Evolutionary conservation across 495 filamentous ascomycete species (phyloP).

Genomic region (Aspergillus bridgeri): DNA sequence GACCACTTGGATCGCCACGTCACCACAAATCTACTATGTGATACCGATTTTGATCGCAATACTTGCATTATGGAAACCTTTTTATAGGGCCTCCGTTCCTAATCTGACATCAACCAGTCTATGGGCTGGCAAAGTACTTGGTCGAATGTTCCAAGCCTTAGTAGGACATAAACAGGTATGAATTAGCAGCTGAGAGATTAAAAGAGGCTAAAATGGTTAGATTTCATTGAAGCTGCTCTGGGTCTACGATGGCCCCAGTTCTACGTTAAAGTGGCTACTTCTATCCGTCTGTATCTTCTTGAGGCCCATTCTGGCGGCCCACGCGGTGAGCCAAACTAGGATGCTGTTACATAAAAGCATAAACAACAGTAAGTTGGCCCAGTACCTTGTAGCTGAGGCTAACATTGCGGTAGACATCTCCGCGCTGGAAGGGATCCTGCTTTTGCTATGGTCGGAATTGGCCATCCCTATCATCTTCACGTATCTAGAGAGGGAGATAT

Average conservation of each 20-base stretch:
- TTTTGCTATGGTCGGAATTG: background rate
- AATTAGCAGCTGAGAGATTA: background rate
- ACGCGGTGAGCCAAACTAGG: background rate
- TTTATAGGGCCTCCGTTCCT: background rate
- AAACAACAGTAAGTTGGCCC: background rate
- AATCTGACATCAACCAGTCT: background rate
- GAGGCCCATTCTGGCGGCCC: background rate
- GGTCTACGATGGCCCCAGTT: background rate
- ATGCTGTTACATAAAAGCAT: background rate
- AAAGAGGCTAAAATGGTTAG: background rate
- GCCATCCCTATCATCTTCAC: background rate
- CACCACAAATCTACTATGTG: background rate
- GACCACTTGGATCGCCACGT: background rate
- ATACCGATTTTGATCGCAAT: background rate
- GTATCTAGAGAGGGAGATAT: background rate
- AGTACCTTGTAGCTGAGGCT: background rate
- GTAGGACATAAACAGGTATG: background rate
- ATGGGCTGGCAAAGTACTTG: background rate
- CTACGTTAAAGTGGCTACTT: background rate
- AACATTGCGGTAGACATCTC: background rate
- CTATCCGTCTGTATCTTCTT: background rate
- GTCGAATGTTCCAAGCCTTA: background rate
- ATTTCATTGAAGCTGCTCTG: background rate
- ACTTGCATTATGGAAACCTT: background rate
- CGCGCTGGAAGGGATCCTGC: background rate